Evolutionary conservation across 768 basidiomycete species (phyloP).

Genomic region (Russula abietina): DNA sequence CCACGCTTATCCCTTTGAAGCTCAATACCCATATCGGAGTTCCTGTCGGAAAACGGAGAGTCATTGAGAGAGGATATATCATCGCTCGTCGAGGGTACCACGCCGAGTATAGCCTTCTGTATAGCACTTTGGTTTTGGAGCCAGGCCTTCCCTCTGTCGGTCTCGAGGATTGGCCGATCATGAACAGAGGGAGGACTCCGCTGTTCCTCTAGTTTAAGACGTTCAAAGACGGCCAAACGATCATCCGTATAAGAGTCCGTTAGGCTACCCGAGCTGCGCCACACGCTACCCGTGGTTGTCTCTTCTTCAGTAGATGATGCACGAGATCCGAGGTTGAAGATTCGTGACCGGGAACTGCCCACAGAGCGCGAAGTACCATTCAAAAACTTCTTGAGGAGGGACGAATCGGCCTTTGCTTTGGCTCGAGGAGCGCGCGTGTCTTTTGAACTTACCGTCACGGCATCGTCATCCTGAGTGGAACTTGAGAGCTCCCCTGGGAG

Average conservation of each 20-base stretch:
- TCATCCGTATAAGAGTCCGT: not conserved
- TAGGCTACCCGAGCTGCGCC: not conserved
- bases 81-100: slow-evolving; percentile 13
- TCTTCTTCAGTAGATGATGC: slow-evolving; percentile 5
- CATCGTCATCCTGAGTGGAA: slow-evolving; percentile 59
- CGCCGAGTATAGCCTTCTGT: not conserved
- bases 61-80: slow-evolving; percentile 23
- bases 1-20: slow-evolving; percentile 18
- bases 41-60: slow-evolving; percentile 11
- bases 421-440: slow-evolving; percentile 37
- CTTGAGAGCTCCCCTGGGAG: slow-evolving; percentile 39
- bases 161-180: slow-evolving; percentile 9
- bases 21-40: not conserved
- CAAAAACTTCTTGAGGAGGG: slow-evolving; percentile 31
- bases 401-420: slow-evolving; percentile 23
- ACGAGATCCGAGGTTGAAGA: slow-evolving; percentile 12
- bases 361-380: slow-evolving; percentile 4
- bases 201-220: slow-evolving; percentile 14
- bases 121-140: slow-evolving; percentile 15
- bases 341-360: slow-evolving; percentile 13
- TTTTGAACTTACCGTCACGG: slow-evolving; percentile 68
- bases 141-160: slow-evolving; percentile 14
- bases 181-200: not conserved
- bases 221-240: slow-evolving; percentile 20
- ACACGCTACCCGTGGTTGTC: not conserved